Percentiles rank a stretch among this genome's conserved stretches.
phyloP scores from a whole-genome alignment of 805 yeast species.

The Hanseniaspora thailandica region DNA sequence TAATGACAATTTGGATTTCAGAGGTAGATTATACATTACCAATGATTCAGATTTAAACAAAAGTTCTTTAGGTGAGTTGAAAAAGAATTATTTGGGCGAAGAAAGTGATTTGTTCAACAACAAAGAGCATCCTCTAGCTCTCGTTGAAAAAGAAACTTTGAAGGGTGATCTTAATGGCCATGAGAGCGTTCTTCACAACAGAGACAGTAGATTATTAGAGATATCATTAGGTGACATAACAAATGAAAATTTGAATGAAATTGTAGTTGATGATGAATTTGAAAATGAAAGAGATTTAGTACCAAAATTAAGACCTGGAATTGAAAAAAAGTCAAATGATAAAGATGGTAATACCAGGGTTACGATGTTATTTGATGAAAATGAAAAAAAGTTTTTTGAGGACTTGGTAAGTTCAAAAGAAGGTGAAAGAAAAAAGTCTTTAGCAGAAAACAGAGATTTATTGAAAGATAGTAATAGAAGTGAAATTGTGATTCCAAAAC shows the following conservation, averaged over 20 bases:
- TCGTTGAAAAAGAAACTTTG: not conserved
- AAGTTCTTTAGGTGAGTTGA: not conserved
- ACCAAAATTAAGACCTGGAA: constrained; percentile 1
- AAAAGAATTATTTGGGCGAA: not conserved
- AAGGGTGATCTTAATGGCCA: not conserved
- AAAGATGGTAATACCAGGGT: constrained; percentile 20
- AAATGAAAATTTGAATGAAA: constrained; percentile 4
- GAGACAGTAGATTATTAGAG: constrained; percentile 12
- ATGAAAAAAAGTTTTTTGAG: constrained; percentile 18
- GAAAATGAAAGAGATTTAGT: not conserved
- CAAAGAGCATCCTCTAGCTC: not conserved
- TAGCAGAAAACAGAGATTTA: not conserved
- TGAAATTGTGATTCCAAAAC: not conserved
- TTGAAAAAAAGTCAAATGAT: not conserved
- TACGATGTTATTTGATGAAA: constrained; percentile 25
- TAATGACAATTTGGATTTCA: not conserved
- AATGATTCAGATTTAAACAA: constrained; percentile 8
- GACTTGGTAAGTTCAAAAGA: constrained; percentile 11
- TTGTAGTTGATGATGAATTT: not conserved
- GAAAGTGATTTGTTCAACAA: not conserved
- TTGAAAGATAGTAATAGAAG: not conserved
- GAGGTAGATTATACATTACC: constrained; percentile 10
- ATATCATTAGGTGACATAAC: constrained; percentile 10
- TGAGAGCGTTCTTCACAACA: not conserved
- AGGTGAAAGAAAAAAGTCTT: not conserved